Percentiles rank a stretch among this genome's conserved stretches.
Conservation (phyloP, 306 rosid genomes). For the Morella rubra region DNA sequence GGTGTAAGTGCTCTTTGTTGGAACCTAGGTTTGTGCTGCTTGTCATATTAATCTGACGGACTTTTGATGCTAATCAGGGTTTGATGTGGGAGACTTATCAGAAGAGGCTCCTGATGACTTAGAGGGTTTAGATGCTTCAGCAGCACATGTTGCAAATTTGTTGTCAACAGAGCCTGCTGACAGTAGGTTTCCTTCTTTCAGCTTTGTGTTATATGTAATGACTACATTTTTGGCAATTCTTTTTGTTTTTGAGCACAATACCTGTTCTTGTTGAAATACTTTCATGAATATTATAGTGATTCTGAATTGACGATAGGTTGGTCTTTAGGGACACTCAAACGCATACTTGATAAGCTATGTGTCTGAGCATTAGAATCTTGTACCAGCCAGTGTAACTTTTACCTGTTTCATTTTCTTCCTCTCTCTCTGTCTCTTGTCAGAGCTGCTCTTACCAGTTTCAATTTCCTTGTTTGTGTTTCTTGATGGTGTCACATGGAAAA, state of each 20-base stretch:
- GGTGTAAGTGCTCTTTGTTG: neutral
- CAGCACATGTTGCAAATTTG: slow-evolving; percentile 90
- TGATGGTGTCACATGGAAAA: neutral
- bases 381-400: neutral
- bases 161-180: slow-evolving; percentile 89
- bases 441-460: neutral
- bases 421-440: neutral
- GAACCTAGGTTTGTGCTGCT: slow-evolving; percentile 3
- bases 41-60: slow-evolving; percentile 20
- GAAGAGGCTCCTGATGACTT: slow-evolving; percentile 88
- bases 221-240: neutral
- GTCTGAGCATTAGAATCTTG: neutral
- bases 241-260: neutral
- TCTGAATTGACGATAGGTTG: too few relatives aligned
- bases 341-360: too few relatives aligned
- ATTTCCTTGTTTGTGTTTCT: neutral
- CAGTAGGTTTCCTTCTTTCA: slow-evolving; percentile 59
- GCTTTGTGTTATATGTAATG: neutral
- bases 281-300: neutral
- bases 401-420: neutral
- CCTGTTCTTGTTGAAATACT: slow-evolving; percentile 3
- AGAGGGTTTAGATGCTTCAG: slow-evolving; percentile 93
- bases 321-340: too few relatives aligned
- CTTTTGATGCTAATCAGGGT: slow-evolving; percentile 55
- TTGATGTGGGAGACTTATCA: slow-evolving; percentile 84